These are phyloP conservation scores for Nothophoma quercina DNA, from an alignment of 2,329 filamentous ascomycete genomes.

Conservation along the genomic window DNA sequence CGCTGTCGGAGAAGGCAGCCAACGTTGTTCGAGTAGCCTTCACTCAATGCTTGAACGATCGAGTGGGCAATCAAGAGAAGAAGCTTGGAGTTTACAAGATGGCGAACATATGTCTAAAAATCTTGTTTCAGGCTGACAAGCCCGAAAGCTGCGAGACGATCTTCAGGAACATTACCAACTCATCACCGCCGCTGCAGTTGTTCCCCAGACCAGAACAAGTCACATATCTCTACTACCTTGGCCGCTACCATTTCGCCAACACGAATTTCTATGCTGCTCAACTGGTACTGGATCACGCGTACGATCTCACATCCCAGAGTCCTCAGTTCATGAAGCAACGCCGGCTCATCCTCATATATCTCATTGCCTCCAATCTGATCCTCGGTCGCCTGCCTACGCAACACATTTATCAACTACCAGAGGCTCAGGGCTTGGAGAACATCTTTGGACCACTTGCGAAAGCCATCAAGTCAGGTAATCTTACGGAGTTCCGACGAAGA, in stretches of 20 bases:
- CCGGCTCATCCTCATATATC: conserved; percentile 79
- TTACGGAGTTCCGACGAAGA: conserved; percentile 74
- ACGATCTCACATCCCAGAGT: conserved; percentile 69
- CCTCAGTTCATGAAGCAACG: conserved; percentile 69
- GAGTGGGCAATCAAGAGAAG: conserved; percentile 67
- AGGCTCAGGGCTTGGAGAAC: conserved; percentile 69
- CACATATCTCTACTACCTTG: conserved; percentile 93
- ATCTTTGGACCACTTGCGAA: conserved; percentile 77
- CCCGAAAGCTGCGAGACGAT: conserved; percentile 85
- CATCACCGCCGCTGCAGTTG: conserved; percentile 79
- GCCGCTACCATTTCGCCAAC: conserved; percentile 86
- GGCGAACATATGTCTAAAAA: conserved; percentile 87
- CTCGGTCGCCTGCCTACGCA: conserved; percentile 81
- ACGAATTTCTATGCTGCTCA: conserved; percentile 82
- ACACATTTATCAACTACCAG: conserved; percentile 71
- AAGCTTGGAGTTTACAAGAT: conserved; percentile 89
- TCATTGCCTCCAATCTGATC: conserved; percentile 83
- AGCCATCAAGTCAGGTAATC: conserved; percentile 76
- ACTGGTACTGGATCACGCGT: conserved; percentile 78
- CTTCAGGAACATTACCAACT: conserved; percentile 84
- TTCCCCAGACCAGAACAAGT: conserved; percentile 89
- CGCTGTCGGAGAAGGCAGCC: conserved; percentile 84
- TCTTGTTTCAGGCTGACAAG: conserved; percentile 87
- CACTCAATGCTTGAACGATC: conserved; percentile 85
- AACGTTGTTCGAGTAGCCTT: conserved; percentile 92